These are phyloP conservation scores for Hypericum androsaemum DNA, from an alignment of 345 rosid genomes.

Conservation along the genomic window DNA sequence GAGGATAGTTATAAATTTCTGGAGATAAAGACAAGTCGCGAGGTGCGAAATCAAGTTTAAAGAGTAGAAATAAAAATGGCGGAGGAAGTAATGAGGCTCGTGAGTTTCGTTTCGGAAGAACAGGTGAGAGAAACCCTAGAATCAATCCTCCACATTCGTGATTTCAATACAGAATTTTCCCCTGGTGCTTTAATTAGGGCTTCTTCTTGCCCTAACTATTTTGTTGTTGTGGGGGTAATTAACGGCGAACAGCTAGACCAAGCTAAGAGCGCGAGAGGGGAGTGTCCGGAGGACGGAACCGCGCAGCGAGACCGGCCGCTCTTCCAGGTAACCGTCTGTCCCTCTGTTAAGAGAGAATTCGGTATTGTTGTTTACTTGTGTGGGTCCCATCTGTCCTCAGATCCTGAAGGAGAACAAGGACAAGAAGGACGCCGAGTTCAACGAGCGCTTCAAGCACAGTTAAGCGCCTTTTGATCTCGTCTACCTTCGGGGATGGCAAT, in stretches of 20 bases:
- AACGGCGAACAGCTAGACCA: constrained; percentile 51
- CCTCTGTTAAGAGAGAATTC: not conserved
- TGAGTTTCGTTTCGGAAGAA: constrained; percentile 82
- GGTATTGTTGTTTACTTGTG: not conserved
- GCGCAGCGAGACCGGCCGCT: constrained; percentile 88
- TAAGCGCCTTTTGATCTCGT: constrained; percentile 22
- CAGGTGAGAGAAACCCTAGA: constrained; percentile 34
- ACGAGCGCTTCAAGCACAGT: constrained; percentile 94
- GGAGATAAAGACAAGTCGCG: not conserved
- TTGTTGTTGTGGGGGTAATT: constrained; percentile 4
- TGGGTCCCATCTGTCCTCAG: constrained; percentile 21
- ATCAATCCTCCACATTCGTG: not conserved
- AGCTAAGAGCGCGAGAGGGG: constrained; percentile 83
- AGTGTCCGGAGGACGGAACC: constrained; percentile 86
- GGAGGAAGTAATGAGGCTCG: constrained; percentile 60
- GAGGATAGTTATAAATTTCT: too few relatives aligned
- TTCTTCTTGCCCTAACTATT: not conserved
- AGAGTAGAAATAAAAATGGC: constrained; percentile 34
- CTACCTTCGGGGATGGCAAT: not conserved
- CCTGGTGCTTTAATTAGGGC: not conserved
- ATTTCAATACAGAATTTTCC: not conserved
- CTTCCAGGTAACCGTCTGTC: constrained; percentile 38
- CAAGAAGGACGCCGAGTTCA: constrained; percentile 88
- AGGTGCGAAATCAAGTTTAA: not conserved
- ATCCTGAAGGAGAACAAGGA: constrained; percentile 92